These are phyloP conservation scores for Endotrypanum monterogeii DNA, from an alignment of 208 protist genomes.

Conservation along the genomic window DNA sequence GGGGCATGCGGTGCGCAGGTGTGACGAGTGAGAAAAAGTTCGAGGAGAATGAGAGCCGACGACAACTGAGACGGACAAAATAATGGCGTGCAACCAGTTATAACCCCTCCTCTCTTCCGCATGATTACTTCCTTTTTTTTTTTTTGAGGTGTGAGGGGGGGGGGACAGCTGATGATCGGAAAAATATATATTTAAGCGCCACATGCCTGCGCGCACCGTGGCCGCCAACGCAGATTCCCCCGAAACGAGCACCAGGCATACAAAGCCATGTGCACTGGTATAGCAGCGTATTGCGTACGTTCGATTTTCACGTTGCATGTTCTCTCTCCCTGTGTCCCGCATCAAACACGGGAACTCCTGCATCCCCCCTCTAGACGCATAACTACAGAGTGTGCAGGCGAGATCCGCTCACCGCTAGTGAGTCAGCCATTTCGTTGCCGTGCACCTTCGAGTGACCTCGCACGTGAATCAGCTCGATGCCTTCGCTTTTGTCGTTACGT, in stretches of 20 bases:
- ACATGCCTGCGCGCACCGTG: background rate
- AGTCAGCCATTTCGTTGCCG: conserved; percentile 78
- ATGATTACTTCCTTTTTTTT: no score
- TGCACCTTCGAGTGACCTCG: conserved; percentile 62
- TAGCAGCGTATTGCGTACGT: background rate
- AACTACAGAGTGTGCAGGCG: conserved; percentile 11
- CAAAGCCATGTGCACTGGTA: background rate
- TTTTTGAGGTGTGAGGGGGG: background rate
- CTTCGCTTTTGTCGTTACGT: conserved; percentile 34
- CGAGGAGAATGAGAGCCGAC: background rate
- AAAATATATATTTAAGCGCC: background rate
- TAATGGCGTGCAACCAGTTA: background rate
- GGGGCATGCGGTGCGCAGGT: background rate
- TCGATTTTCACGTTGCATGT: background rate
- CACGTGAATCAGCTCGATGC: conserved; percentile 64
- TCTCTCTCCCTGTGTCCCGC: background rate
- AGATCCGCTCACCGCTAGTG: conserved; percentile 51
- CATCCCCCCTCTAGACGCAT: background rate
- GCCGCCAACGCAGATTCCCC: background rate
- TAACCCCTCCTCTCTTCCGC: background rate
- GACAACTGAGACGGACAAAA: background rate
- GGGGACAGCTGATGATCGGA: background rate
- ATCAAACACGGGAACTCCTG: background rate
- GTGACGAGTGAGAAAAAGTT: background rate
- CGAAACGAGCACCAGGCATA: background rate